A percentile compares a stretch with the other conserved stretches of the same genome.
These are phyloP conservation scores for Sarocladium oryzae DNA, from an alignment of 2,329 filamentous ascomycete genomes.

Conservation along the genomic window DNA sequence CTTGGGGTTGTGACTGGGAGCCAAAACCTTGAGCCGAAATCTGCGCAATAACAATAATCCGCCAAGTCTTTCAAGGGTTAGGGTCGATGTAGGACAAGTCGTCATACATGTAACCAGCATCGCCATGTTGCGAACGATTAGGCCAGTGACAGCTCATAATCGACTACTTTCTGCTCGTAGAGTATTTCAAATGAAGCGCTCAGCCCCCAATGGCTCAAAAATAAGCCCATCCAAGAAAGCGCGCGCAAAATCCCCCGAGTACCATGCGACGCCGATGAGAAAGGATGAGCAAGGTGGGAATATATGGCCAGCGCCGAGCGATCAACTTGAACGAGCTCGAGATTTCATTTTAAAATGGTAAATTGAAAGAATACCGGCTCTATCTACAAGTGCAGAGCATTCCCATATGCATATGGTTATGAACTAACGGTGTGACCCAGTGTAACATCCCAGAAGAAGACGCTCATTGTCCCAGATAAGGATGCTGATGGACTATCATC, in stretches of 20 bases:
- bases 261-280: slow-evolving; percentile 34
- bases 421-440: slow-evolving; percentile 28
- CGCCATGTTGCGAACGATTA: neutral
- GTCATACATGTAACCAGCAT: neutral
- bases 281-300: slow-evolving; percentile 37
- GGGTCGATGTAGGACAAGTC: neutral
- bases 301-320: slow-evolving; percentile 55
- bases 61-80: neutral
- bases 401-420: no score
- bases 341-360: slow-evolving; percentile 54
- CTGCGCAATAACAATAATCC: neutral
- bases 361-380: slow-evolving; percentile 6
- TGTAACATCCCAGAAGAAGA: slow-evolving; percentile 41
- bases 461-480: slow-evolving; percentile 61
- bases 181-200: neutral
- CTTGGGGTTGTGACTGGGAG: neutral
- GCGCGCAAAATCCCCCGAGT: slow-evolving; percentile 28
- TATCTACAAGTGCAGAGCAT: no score
- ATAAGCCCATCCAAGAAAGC: neutral
- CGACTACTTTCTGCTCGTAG: neutral
- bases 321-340: slow-evolving; percentile 48
- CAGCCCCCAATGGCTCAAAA: neutral
- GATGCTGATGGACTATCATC: slow-evolving; percentile 62
- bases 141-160: neutral
- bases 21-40: neutral